phyloP scores from a whole-genome alignment of 768 basidiomycete genomes.

The Russula dissimulans region DNA sequence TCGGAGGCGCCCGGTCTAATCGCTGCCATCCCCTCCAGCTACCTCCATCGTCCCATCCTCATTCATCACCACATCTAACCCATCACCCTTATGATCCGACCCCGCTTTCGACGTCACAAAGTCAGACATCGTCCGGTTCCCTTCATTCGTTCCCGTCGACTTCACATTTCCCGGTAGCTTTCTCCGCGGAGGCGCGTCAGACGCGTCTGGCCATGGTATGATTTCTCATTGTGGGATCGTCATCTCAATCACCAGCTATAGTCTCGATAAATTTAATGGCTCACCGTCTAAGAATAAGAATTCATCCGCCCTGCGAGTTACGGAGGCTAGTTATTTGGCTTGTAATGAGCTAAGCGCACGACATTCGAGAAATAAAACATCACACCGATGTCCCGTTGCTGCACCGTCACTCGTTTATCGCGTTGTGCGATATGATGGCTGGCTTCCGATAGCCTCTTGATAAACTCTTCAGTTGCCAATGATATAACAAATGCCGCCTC shows the following conservation, averaged over 20 bases:
- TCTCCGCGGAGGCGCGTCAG: slow-evolving; percentile 36
- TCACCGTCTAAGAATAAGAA: slow-evolving; percentile 72
- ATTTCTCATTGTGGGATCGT: slow-evolving; percentile 36
- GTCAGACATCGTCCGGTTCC: slow-evolving; percentile 37
- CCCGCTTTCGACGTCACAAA: slow-evolving; percentile 32
- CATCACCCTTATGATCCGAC: slow-evolving; percentile 17
- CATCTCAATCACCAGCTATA: not conserved
- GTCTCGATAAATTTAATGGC: not conserved
- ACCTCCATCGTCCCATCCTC: slow-evolving; percentile 54
- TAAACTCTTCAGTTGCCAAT: slow-evolving; percentile 83
- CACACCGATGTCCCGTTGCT: slow-evolving; percentile 72
- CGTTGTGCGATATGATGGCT: slow-evolving; percentile 59
- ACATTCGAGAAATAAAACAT: slow-evolving; percentile 1
- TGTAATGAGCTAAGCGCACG: not conserved
- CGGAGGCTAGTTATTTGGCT: slow-evolving; percentile 35
- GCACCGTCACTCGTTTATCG: slow-evolving; percentile 67
- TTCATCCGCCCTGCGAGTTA: slow-evolving; percentile 60
- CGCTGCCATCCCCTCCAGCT: not conserved
- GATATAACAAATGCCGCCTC: slow-evolving; percentile 77
- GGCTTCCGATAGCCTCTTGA: slow-evolving; percentile 63
- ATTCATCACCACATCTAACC: slow-evolving; percentile 38
- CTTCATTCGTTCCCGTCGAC: slow-evolving; percentile 15
- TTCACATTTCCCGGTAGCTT: slow-evolving; percentile 29
- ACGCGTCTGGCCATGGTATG: slow-evolving; percentile 40
- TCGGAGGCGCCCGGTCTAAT: not conserved